Evolutionary conservation across 176 grass and related monocot genomes (phyloP), one percentile per base, ranked within the genome.

Genomic region (Canna indica): DNA sequence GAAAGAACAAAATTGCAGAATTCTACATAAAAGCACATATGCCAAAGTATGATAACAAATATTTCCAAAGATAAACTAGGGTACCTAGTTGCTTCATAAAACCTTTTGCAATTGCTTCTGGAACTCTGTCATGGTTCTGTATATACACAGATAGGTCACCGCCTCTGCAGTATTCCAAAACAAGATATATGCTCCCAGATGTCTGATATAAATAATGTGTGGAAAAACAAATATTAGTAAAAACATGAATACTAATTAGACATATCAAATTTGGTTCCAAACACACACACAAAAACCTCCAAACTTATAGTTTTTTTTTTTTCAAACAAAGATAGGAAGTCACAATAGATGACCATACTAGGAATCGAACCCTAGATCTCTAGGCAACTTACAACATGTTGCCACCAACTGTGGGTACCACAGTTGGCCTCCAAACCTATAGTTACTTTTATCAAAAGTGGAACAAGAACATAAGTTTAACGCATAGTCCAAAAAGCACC

Each of bases 151-250:
- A 81, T 5, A 99, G 63, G 69, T 99, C 94, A 32, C 94, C 94
- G 71, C 86, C 89, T 76, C 68, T 86, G 70, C 94, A 99, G 71
- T 85, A 99, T 69, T 99, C 94, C 77, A 99, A 66, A 76, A 99
- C 87, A 47, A 93, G 86, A 80, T 85, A 99, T 77, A 99, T 93
- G 41, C 73, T 97, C 38, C 82, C 82, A 56, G 75, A 53, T 59
- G 79, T 86, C 88, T 96, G 69, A 78, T 79, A 36, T 11, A 69
- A 71, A 34, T 59, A 46, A 41, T 75, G 33, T 65, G 46, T 33
- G 69, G 18, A 78, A 33, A 73, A 28, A 71, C 3, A 53, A 24
- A 27, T 44, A 22, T 57, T 70, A 38, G 29, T 12, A 69, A 47
- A 34, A 71, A 59, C 46, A 53, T 48, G 1, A 0, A 64, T 36